Evolutionary conservation across 306 rosid species (phyloP).

Genomic region (Cucurbita maxima): DNA sequence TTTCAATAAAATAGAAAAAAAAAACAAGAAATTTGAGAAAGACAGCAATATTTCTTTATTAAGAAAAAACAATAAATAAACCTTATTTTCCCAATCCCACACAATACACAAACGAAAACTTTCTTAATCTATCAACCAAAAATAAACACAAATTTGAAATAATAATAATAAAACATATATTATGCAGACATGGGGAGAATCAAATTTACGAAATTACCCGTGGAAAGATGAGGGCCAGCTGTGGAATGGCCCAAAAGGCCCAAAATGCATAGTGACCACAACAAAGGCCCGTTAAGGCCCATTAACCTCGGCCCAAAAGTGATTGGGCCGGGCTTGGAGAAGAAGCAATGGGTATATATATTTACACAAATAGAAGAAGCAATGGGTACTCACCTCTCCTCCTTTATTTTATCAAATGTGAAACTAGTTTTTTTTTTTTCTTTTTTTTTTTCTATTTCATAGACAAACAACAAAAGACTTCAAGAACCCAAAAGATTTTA

Average conservation of each 20-base stretch:
- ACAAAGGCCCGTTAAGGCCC: slow-evolving; percentile 21
- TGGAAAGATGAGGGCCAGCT: slow-evolving; percentile 26
- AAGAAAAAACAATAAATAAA: too few relatives aligned
- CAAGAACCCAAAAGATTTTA: background rate
- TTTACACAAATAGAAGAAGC: slow-evolving; percentile 1
- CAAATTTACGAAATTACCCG: slow-evolving; percentile 4
- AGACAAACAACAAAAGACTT: slow-evolving; percentile 10
- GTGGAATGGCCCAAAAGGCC: slow-evolving; percentile 22
- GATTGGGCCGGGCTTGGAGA: slow-evolving; percentile 16
- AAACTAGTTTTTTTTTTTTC: background rate
- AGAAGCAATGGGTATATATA: background rate
- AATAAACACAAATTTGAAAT: too few relatives aligned
- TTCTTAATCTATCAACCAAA: too few relatives aligned
- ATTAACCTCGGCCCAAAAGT: slow-evolving; percentile 9
- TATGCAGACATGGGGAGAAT: too few relatives aligned
- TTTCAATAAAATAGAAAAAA: too few relatives aligned
- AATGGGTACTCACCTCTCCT: background rate
- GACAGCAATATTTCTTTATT: too few relatives aligned
- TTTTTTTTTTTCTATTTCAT: slow-evolving; percentile 20
- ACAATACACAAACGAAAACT: too few relatives aligned
- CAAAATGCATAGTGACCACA: slow-evolving; percentile 13
- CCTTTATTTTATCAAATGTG: too few relatives aligned
- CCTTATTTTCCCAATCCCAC: too few relatives aligned
- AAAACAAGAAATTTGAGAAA: too few relatives aligned
- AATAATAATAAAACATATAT: too few relatives aligned